Percentiles rank a stretch among this genome's conserved stretches.
Evolutionary conservation across 2,329 filamentous ascomycete species (phyloP).

Genomic region (Davidsoniella australis): DNA sequence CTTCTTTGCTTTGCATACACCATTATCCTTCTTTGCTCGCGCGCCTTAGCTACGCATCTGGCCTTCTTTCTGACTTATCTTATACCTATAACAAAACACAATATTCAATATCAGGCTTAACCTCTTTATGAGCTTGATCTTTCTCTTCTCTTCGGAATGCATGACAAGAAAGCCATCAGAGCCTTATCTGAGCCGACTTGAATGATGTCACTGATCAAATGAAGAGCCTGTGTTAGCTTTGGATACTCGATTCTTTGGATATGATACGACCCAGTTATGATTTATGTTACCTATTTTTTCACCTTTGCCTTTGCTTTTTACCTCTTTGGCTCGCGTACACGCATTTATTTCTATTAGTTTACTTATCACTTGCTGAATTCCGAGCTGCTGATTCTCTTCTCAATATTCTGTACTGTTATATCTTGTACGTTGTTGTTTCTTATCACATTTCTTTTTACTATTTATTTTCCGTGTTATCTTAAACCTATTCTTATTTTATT

Average conservation of each 20-base stretch:
- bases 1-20: conserved; percentile 4
- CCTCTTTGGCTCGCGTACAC: background rate
- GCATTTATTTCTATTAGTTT: too few species aligned
- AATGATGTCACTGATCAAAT: too few species aligned
- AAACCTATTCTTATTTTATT: background rate
- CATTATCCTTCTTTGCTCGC: too few species aligned
- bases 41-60: background rate
- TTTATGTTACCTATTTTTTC: background rate
- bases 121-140: too few species aligned
- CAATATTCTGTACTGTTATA: too few species aligned
- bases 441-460: background rate
- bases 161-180: too few species aligned
- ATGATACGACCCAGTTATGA: conserved; percentile 6
- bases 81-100: background rate
- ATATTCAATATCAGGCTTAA: too few species aligned
- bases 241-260: background rate
- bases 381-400: too few species aligned
- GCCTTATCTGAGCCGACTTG: too few species aligned
- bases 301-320: background rate
- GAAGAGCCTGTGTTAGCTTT: background rate
- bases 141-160: too few species aligned
- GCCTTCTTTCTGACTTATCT: background rate
- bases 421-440: background rate
- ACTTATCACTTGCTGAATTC: too few species aligned
- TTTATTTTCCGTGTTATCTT: conserved; percentile 4